phyloP scores from a whole-genome alignment of 805 yeast species.

The Candida yuanshanica region DNA sequence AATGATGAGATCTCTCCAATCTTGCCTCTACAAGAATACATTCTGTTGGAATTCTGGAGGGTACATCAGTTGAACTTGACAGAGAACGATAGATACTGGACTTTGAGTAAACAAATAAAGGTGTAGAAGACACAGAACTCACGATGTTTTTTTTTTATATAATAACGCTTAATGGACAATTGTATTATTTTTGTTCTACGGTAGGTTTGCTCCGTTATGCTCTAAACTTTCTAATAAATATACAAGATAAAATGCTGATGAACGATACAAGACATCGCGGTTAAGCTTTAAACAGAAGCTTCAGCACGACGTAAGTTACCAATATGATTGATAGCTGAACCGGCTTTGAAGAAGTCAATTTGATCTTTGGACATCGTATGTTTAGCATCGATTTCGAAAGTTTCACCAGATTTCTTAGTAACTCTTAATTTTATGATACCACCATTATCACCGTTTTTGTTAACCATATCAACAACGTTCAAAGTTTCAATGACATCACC shows the following conservation, averaged over 20 bases:
- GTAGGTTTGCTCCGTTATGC: too few species aligned
- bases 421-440: slow-evolving; percentile 70
- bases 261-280: too few species aligned
- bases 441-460: slow-evolving; percentile 82
- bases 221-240: slow-evolving; percentile 1
- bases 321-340: slow-evolving; percentile 92
- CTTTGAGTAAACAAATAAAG: slow-evolving; percentile 45
- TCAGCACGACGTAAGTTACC: slow-evolving; percentile 47
- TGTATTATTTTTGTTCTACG: not conserved
- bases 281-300: slow-evolving; percentile 11
- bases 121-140: too few species aligned
- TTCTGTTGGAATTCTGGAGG: slow-evolving; percentile 65
- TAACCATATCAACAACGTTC: slow-evolving; percentile 69
- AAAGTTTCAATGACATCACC: slow-evolving; percentile 77
- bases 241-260: not conserved
- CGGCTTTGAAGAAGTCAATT: slow-evolving; percentile 92
- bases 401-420: slow-evolving; percentile 67
- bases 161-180: not conserved
- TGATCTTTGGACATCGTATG: slow-evolving; percentile 98
- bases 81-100: slow-evolving; percentile 69
- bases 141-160: too few species aligned
- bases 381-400: slow-evolving; percentile 66
- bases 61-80: slow-evolving; percentile 52
- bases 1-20: slow-evolving; percentile 28
- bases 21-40: slow-evolving; percentile 40